Evolutionary conservation across 768 basidiomycete species (phyloP), one percentile per base, ranked within the genome.

Genomic region (Lentinula sp.): DNA sequence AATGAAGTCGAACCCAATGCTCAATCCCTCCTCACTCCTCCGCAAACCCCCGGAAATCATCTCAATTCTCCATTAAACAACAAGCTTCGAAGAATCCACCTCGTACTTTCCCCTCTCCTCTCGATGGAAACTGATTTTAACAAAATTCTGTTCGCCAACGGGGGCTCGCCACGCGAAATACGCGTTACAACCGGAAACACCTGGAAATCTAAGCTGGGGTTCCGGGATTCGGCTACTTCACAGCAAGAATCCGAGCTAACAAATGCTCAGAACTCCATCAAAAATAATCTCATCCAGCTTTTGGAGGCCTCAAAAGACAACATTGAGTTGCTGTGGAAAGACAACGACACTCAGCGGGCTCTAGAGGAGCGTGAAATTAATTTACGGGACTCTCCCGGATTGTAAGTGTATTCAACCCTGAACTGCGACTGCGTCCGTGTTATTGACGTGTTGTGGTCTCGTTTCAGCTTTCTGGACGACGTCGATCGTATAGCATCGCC

Each of bases 391-490:
- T 79, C 77, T 57, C 80, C 87, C 3, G 89, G 88, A 7, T 91
- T 90, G 87, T 88, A 66, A 70, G 86, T 79, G 7, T 51, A 10
- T 9, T 4, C 28, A 11, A 11, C 32, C 16, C 16, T 58, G 2
- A 48, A 39, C 37, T 39, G 37, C 37, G 37, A 39, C 23, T 21
- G 31, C 5, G 31, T 18, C 15, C 37, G 45, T n/a, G 45, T 53
- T 9, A 18, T 21, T 51, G n/a, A 50, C 11, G 63, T 28, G 28
- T 39, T 65, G 0, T 59, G 23, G 23, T 37, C 18, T 11, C 10
- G 32, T n/a, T 39, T 32, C 65, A 90, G 88, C 71, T 93, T 93
- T 70, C 72, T 92, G 72, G 80, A 91, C 68, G 88, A 91, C 61
- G 73, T 86, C 2, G 73, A 73, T 23, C 81, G 89, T 18, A 84